These are phyloP conservation scores for Lolium perenne DNA, from an alignment of 176 grass and related monocot genomes.

Conservation along the genomic window DNA sequence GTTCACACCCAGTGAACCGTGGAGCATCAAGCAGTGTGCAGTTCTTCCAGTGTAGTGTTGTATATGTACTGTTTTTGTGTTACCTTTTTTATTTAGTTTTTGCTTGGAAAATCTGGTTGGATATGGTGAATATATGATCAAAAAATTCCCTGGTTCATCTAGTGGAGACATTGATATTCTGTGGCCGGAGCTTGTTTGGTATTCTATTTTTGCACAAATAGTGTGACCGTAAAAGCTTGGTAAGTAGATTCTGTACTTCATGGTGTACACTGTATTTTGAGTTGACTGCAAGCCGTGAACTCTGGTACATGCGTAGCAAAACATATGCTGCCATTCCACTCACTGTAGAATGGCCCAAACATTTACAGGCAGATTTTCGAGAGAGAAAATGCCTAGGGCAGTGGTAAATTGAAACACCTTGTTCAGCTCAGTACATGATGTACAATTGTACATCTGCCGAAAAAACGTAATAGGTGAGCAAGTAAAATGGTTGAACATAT, in stretches of 20 bases:
- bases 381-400: too few relatives aligned
- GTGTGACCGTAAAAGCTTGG: background rate
- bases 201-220: background rate
- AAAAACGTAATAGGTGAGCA: too few relatives aligned
- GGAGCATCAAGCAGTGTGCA: background rate
- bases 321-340: background rate
- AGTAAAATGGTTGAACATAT: too few relatives aligned
- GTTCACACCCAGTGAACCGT: background rate
- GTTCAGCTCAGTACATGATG: too few relatives aligned
- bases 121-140: background rate
- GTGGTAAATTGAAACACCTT: too few relatives aligned
- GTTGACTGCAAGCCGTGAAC: background rate
- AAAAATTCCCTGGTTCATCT: background rate
- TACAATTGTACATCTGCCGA: too few relatives aligned
- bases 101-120: background rate
- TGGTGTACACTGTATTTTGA: background rate
- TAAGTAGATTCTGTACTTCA: background rate
- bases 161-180: background rate
- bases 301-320: background rate
- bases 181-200: background rate
- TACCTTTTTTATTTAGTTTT: background rate
- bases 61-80: background rate
- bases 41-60: background rate
- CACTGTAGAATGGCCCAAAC: too few relatives aligned
- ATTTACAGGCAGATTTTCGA: too few relatives aligned